Conservation (phyloP, 148 eudicot species). For the Euryodendron excelsum region DNA sequence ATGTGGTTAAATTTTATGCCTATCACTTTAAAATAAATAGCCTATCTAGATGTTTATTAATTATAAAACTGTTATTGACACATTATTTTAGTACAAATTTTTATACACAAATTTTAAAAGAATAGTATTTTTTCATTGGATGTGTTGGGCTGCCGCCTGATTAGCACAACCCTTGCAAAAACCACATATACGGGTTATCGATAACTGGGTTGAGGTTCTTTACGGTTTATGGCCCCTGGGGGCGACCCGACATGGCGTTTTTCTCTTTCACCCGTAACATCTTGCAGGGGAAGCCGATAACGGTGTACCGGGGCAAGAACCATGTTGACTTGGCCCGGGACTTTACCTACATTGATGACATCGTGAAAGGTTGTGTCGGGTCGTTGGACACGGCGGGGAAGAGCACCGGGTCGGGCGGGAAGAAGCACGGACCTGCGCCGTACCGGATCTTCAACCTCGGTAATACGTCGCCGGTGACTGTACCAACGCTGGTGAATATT, state of each 20-base stretch:
- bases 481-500: conserved; percentile 61
- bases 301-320: conserved; percentile 60
- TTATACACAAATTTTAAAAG: too few species aligned
- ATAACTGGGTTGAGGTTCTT: conserved; percentile 71
- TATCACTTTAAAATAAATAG: too few species aligned
- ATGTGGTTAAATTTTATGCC: too few species aligned
- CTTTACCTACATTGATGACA: conserved; percentile 74
- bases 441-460: conserved; percentile 72
- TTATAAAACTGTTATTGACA: too few species aligned
- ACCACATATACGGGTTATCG: conserved; percentile 72
- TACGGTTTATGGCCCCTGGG: conserved; percentile 88
- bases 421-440: conserved; percentile 60
- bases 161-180: too few species aligned
- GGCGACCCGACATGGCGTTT: conserved; percentile 86
- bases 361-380: conserved; percentile 70
- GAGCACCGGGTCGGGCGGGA: conserved; percentile 78
- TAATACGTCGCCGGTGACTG: conserved; percentile 72
- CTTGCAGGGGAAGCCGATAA: conserved; percentile 62
- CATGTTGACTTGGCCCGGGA: conserved; percentile 63
- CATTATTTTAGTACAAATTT: too few species aligned
- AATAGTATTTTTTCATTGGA: too few species aligned
- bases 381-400: conserved; percentile 57
- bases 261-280: conserved; percentile 64
- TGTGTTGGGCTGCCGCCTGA: too few species aligned
- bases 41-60: too few species aligned